Percentiles rank a stretch among this genome's conserved stretches.
These are phyloP conservation scores for Daldinia sp. DNA, from an alignment of 2,329 filamentous ascomycete species.

Conservation along the genomic window DNA sequence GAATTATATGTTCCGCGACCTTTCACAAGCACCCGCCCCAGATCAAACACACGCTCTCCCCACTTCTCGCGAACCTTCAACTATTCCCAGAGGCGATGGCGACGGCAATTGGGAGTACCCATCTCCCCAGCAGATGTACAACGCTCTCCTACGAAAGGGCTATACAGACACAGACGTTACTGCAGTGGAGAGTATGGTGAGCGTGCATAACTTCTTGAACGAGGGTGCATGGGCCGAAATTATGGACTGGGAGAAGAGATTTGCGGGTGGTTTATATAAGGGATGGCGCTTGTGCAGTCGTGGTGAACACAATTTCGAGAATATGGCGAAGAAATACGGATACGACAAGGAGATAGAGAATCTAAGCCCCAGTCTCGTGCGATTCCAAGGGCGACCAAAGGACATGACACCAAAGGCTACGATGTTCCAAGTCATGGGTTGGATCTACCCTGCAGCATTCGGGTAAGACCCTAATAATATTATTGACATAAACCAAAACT, in stretches of 20 bases:
- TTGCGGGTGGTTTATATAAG: constrained; percentile 73
- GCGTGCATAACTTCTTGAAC: constrained; percentile 97
- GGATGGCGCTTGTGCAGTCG: constrained; percentile 78
- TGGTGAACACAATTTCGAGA: constrained; percentile 72
- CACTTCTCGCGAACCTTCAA: constrained; percentile 81
- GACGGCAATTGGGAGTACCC: constrained; percentile 95
- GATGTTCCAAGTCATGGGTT: constrained; percentile 81
- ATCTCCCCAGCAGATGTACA: constrained; percentile 99
- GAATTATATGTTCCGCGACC: constrained; percentile 93
- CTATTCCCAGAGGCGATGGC: constrained; percentile 86
- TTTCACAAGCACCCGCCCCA: constrained; percentile 80
- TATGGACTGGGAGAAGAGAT: constrained; percentile 89
- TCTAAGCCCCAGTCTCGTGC: constrained; percentile 74
- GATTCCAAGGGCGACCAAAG: constrained; percentile 88
- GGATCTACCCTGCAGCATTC: constrained; percentile 81
- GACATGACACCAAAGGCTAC: constrained; percentile 92
- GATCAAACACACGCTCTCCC: constrained; percentile 79
- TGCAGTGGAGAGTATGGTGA: constrained; percentile 95
- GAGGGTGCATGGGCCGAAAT: constrained; percentile 98
- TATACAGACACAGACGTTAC: constrained; percentile 94
- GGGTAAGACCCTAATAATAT: constrained; percentile 60
- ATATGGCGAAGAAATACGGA: constrained; percentile 49
- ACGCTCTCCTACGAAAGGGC: constrained; percentile 93
- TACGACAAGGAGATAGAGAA: constrained; percentile 63
- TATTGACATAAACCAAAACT: background rate